Conservation (phyloP, 1,284 basidiomycete genomes). For the Ceratobasidium sp. region DNA sequence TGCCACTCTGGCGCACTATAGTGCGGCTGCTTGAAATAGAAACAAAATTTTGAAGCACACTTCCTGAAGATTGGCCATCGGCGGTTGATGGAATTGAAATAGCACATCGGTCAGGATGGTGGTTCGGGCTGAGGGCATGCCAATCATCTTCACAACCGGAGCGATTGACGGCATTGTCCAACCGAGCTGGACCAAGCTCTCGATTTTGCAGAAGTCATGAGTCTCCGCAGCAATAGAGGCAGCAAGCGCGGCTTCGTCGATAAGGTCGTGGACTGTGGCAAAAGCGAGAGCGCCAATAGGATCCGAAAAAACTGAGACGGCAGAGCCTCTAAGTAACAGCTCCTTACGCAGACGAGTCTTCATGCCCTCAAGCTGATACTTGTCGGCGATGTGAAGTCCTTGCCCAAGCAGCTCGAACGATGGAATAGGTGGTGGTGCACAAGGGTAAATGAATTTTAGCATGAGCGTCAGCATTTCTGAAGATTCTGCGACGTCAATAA, state of each 20-base stretch:
- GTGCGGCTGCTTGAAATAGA: not conserved
- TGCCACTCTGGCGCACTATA: constrained; percentile 14
- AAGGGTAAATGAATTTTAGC: constrained; percentile 24
- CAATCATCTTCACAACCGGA: constrained; percentile 1
- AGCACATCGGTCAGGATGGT: not conserved
- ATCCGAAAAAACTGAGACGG: not conserved
- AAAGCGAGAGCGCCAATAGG: constrained; percentile 2
- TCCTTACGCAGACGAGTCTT: not conserved
- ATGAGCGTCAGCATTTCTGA: not conserved
- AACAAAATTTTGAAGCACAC: not conserved
- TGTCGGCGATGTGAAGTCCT: constrained; percentile 9
- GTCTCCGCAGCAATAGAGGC: not conserved
- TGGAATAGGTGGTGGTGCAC: not conserved
- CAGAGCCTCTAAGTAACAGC: not conserved
- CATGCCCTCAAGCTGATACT: constrained; percentile 27
- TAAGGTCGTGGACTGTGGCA: not conserved
- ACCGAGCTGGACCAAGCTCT: not conserved
- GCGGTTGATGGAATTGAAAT: not conserved
- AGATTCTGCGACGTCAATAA: not conserved
- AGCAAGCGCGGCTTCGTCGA: not conserved
- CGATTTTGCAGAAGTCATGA: not conserved
- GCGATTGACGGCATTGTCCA: not conserved
- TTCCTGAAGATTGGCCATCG: not conserved
- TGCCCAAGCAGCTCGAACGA: not conserved
- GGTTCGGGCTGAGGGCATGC: not conserved